phyloP scores from a whole-genome alignment of 805 yeast species.

The Candida loeiensis region DNA sequence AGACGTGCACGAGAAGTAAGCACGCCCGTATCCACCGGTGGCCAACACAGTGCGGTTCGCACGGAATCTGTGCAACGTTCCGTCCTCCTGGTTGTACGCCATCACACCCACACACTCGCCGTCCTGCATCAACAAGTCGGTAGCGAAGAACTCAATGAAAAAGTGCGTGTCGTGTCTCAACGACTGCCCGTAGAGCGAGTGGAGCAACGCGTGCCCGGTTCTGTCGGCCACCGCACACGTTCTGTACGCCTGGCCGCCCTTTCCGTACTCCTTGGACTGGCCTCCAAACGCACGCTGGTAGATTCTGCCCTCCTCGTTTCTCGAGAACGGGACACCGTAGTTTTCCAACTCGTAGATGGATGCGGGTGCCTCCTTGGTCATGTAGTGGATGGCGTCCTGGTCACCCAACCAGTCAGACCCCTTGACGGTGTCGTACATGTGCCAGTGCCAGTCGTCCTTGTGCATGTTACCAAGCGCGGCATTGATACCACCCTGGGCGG shows the following conservation, averaged over 20 bases:
- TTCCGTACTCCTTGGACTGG: conserved; percentile 90
- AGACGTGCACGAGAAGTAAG: conserved; percentile 97
- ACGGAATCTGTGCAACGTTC: conserved; percentile 95
- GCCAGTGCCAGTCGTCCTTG: conserved; percentile 99
- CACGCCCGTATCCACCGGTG: conserved; percentile 98
- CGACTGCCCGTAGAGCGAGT: conserved; percentile 94
- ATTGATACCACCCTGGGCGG: conserved; percentile 99
- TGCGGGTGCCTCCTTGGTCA: conserved; percentile 97
- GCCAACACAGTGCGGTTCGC: conserved; percentile 96
- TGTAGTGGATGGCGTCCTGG: conserved; percentile 98
- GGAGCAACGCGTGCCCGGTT: conserved; percentile 96
- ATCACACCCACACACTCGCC: conserved; percentile 96
- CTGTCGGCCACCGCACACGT: conserved; percentile 99
- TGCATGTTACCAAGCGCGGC: conserved; percentile 99
- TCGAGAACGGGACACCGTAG: conserved; percentile 96
- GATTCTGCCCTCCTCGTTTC: conserved; percentile 94
- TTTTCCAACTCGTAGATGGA: conserved; percentile 96
- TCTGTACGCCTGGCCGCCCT: conserved; percentile 99
- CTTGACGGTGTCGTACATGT: conserved; percentile 98
- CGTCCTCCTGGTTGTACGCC: conserved; percentile 98
- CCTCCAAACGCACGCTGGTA: conserved; percentile 99
- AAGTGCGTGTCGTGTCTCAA: conserved; percentile 95
- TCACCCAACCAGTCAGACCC: conserved; percentile 99
- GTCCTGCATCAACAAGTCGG: conserved; percentile 90
- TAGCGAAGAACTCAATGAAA: conserved; percentile 94